A percentile compares a stretch with the other conserved stretches of the same genome.
These are phyloP conservation scores for Alternaria novae-zelandiae DNA, from an alignment of 2,329 filamentous ascomycete genomes.

Conservation along the genomic window DNA sequence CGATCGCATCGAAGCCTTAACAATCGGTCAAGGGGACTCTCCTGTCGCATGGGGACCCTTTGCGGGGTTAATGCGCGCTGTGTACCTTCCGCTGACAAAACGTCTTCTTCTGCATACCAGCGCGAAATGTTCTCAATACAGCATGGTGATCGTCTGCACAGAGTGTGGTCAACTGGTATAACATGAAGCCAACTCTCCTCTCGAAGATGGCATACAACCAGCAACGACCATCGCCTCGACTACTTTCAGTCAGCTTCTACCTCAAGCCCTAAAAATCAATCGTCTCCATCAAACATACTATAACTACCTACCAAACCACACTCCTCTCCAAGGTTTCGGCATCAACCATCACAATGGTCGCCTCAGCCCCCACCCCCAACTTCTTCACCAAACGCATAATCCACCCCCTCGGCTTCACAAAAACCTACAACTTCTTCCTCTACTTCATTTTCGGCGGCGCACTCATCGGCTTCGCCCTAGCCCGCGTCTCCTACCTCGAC, in stretches of 20 bases:
- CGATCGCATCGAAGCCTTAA: not conserved
- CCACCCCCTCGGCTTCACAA: slow-evolving; percentile 60
- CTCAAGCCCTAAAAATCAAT: not conserved
- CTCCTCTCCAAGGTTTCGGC: too few relatives aligned
- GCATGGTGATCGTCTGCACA: not conserved
- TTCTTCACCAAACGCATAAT: slow-evolving; percentile 22
- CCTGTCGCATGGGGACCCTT: not conserved
- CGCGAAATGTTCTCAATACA: slow-evolving; percentile 3
- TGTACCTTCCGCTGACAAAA: not conserved
- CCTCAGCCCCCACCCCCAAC: slow-evolving; percentile 15
- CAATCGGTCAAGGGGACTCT: not conserved
- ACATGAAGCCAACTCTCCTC: not conserved
- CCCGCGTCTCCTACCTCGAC: slow-evolving; percentile 58
- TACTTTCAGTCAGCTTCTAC: not conserved
- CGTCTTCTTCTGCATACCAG: not conserved
- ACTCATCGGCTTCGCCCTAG: slow-evolving; percentile 50
- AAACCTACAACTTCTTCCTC: slow-evolving; percentile 64
- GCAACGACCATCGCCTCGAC: not conserved
- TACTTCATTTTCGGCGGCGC: slow-evolving; percentile 45
- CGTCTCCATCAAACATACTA: not conserved
- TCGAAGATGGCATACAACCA: not conserved
- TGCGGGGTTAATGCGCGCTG: not conserved
- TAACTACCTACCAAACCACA: not conserved
- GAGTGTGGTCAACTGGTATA: not conserved
- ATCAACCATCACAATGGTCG: slow-evolving; percentile 16